These are phyloP conservation scores for Styphnolobium japonicum DNA, from an alignment of 306 rosid species.

Conservation along the genomic window DNA sequence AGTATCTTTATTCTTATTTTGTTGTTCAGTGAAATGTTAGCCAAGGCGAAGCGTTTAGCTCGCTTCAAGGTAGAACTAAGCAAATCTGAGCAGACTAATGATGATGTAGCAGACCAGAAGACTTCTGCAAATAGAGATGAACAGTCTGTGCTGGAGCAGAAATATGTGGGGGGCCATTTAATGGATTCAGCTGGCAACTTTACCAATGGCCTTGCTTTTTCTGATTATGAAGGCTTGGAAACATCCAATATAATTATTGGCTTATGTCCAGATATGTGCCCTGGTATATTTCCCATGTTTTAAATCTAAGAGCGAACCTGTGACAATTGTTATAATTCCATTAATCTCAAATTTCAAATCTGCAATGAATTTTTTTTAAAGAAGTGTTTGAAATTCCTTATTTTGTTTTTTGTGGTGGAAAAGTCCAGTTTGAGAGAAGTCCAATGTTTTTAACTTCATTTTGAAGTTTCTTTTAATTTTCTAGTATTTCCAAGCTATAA, in stretches of 20 bases:
- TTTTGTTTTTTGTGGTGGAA: neutral
- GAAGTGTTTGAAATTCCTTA: constrained; percentile 13
- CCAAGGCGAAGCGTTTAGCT: constrained; percentile 92
- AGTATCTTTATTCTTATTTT: constrained; percentile 18
- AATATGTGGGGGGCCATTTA: constrained; percentile 35
- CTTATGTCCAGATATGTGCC: constrained; percentile 93
- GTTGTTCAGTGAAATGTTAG: constrained; percentile 64
- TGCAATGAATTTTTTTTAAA: neutral
- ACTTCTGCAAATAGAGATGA: constrained; percentile 40
- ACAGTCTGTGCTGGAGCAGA: constrained; percentile 43
- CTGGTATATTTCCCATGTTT: constrained; percentile 58
- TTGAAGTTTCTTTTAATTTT: constrained; percentile 20
- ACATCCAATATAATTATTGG: constrained; percentile 68
- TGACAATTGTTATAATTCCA: constrained; percentile 18
- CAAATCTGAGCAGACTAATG: constrained; percentile 46
- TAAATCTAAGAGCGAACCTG: constrained; percentile 25
- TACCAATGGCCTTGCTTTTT: constrained; percentile 35
- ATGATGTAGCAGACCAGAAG: constrained; percentile 44
- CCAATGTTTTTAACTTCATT: neutral
- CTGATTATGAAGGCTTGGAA: constrained; percentile 57
- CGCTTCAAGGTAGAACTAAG: constrained; percentile 83
- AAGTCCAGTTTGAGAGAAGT: constrained; percentile 10
- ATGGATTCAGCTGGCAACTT: constrained; percentile 46
- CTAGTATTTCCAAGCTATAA: neutral
- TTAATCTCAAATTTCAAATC: constrained; percentile 20